Evolutionary conservation across 352 stramenopile species (phyloP).

Genomic region (Pythium myriotylum): DNA sequence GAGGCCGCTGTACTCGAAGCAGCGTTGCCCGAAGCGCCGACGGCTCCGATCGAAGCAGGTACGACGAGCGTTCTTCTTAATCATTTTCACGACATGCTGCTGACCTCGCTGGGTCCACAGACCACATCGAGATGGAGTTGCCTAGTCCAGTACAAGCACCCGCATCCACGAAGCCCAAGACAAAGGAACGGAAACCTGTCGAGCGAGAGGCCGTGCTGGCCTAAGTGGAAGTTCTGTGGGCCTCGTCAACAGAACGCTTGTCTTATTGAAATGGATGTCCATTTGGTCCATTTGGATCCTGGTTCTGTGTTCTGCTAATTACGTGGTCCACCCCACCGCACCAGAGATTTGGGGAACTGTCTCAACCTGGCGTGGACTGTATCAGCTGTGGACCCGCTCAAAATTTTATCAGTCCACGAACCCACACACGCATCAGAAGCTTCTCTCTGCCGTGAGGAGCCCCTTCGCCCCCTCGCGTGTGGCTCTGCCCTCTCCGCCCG

Average conservation of each 20-base stretch:
- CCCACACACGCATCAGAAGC: not conserved
- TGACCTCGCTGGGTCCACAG: too few species aligned
- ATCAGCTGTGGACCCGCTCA: conserved; percentile 3
- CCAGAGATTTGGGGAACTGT: not conserved
- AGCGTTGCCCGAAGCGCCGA: conserved; percentile 66
- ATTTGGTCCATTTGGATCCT: not conserved
- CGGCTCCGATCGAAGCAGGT: conserved; percentile 45
- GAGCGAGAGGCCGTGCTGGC: conserved; percentile 11
- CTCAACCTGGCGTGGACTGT: not conserved
- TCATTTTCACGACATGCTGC: not conserved
- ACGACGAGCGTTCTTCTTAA: not conserved
- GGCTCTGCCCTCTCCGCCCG: too few species aligned
- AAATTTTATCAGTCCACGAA: not conserved
- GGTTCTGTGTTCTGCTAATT: not conserved
- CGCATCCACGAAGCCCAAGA: not conserved
- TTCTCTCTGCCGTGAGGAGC: not conserved
- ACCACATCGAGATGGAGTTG: conserved; percentile 1
- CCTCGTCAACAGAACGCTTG: not conserved
- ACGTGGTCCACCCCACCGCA: not conserved
- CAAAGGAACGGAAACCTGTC: conserved; percentile 4
- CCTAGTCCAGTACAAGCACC: not conserved
- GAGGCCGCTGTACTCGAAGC: conserved; percentile 59
- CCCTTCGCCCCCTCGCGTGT: too few species aligned
- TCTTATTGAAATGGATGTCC: not conserved
- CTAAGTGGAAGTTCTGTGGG: not conserved